These are phyloP conservation scores for Chytridium lagenaria DNA, from an alignment of 371 early-diverging fungal genomes.

Conservation along the genomic window DNA sequence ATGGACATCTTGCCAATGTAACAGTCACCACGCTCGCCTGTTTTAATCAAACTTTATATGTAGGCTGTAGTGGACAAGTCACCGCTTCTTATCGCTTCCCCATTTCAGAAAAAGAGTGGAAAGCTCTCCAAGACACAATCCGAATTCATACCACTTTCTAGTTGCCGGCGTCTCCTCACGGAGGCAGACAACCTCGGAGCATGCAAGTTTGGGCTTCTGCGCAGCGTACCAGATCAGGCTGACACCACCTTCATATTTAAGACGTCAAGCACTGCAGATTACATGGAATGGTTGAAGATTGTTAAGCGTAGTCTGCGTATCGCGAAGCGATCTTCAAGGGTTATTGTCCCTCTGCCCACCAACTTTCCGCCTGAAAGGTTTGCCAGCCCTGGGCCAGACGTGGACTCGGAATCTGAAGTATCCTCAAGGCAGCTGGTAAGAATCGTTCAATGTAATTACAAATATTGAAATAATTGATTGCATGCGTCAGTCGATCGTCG, in stretches of 20 bases:
- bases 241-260: neutral
- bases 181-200: conserved; percentile 3
- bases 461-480: neutral
- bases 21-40: neutral
- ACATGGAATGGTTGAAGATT: neutral
- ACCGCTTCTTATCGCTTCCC: neutral
- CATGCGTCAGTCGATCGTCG: neutral
- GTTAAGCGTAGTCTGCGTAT: neutral
- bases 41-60: neutral
- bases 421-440: neutral
- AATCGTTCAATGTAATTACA: too few species aligned
- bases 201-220: neutral
- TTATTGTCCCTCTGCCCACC: neutral
- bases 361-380: neutral
- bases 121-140: neutral
- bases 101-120: neutral
- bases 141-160: neutral
- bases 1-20: neutral
- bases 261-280: neutral
- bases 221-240: neutral
- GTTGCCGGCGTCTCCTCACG: neutral
- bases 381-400: neutral
- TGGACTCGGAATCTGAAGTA: neutral
- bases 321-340: neutral
- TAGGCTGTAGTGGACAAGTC: neutral